Evolutionary conservation across 805 yeast genomes (phyloP).

Genomic region (Cyberlindnera subsufficiens): DNA sequence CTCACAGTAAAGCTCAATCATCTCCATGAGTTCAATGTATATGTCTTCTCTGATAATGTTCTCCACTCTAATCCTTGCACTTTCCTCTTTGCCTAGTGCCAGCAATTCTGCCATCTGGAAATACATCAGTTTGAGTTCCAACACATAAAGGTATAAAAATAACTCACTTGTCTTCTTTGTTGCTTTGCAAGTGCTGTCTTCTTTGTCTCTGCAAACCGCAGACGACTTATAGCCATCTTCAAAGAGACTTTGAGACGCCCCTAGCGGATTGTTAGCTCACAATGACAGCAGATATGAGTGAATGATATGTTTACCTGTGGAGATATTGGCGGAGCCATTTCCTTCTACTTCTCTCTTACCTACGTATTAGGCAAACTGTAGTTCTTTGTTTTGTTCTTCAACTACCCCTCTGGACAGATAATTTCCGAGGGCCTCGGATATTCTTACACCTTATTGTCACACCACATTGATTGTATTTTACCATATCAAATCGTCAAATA

Average conservation of each 20-base stretch:
- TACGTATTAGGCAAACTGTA: too few species aligned
- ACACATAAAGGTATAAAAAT: neutral
- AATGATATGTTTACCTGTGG: constrained; percentile 21
- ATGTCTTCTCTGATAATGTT: constrained; percentile 80
- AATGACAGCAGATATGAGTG: neutral
- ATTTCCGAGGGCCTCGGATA: too few species aligned
- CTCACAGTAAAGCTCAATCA: constrained; percentile 78
- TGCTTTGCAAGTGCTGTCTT: constrained; percentile 70
- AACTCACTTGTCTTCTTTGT: constrained; percentile 45
- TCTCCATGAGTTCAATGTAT: constrained; percentile 71
- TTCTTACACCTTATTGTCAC: neutral
- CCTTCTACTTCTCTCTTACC: neutral
- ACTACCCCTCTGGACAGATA: too few species aligned
- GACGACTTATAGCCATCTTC: constrained; percentile 65
- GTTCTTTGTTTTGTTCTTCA: too few species aligned
- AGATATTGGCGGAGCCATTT: constrained; percentile 24
- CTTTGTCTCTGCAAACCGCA: constrained; percentile 64
- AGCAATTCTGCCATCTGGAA: constrained; percentile 60
- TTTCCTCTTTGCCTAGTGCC: constrained; percentile 65
- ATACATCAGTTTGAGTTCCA: neutral
- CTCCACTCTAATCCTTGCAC: constrained; percentile 80
- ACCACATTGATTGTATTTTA: neutral
- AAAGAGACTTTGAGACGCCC: constrained; percentile 26
- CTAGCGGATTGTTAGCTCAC: constrained; percentile 9
- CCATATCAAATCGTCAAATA: constrained; percentile 38